These are phyloP conservation scores for Stachybotrys chartarum DNA, from an alignment of 2,329 filamentous ascomycete genomes.

Conservation along the genomic window DNA sequence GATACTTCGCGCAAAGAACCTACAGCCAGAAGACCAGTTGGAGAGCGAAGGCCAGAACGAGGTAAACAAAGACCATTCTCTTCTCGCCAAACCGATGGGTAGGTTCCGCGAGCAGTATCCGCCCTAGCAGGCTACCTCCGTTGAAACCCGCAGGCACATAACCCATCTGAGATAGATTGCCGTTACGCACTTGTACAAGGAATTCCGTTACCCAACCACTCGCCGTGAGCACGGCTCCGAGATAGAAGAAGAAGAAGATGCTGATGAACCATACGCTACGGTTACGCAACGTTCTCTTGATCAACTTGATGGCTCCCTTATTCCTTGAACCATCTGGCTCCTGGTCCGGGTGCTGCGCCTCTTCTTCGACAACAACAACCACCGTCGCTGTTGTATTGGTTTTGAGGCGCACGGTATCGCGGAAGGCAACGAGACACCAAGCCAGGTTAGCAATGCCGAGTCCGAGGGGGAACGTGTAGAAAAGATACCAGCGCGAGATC, in stretches of 20 bases:
- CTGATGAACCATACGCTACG: constrained; percentile 51
- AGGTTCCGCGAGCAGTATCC: constrained; percentile 50
- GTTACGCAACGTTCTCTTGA: constrained; percentile 35
- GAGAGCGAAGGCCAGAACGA: constrained; percentile 40
- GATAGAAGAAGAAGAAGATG: constrained; percentile 57
- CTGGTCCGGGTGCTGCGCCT: not conserved
- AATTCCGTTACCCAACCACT: constrained; percentile 60
- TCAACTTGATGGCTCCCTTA: constrained; percentile 30
- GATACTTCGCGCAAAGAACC: constrained; percentile 6
- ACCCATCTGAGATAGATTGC: constrained; percentile 48
- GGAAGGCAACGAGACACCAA: constrained; percentile 40
- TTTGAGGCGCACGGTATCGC: constrained; percentile 33
- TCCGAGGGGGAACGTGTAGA: constrained; percentile 48
- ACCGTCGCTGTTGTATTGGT: constrained; percentile 4
- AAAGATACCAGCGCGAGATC: constrained; percentile 41
- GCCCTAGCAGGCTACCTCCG: constrained; percentile 49
- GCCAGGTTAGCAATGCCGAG: constrained; percentile 43
- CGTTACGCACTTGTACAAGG: constrained; percentile 51
- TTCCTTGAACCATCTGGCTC: constrained; percentile 7
- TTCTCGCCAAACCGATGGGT: constrained; percentile 52
- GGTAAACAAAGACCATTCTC: constrained; percentile 49
- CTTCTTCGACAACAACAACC: constrained; percentile 4
- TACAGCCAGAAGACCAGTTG: constrained; percentile 56
- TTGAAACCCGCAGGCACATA: constrained; percentile 56
- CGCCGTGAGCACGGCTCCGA: constrained; percentile 49